phyloP scores from a whole-genome alignment of 345 rosid species.

The Euphorbia tirucalli region DNA sequence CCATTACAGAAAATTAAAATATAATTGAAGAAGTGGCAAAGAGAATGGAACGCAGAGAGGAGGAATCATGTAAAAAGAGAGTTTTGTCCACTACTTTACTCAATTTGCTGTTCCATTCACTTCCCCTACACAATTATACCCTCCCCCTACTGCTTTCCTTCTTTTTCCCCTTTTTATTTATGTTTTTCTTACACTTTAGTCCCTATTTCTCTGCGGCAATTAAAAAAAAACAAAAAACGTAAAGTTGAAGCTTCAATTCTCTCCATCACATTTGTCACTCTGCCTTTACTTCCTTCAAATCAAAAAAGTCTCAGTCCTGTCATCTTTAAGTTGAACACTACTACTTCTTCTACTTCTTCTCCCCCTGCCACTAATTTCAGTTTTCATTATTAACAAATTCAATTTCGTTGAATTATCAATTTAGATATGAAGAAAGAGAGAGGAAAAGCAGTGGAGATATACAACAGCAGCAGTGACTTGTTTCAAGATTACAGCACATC shows the following conservation, averaged over 20 bases:
- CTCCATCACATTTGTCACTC: conserved; percentile 26
- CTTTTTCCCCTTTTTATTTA: conserved; percentile 33
- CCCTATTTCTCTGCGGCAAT: neutral
- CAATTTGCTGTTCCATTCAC: conserved; percentile 35
- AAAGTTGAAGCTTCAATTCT: conserved; percentile 70
- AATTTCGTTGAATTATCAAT: too few species aligned
- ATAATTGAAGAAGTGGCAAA: neutral
- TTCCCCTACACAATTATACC: conserved; percentile 45
- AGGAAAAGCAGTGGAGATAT: conserved; percentile 71
- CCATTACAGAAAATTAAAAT: neutral
- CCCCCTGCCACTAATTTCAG: neutral
- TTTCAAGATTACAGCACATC: conserved; percentile 36
- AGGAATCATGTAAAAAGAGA: neutral
- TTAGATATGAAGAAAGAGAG: conserved; percentile 60
- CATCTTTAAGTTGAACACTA: conserved; percentile 17
- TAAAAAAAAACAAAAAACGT: conserved; percentile 41
- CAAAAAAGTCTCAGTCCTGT: conserved; percentile 7
- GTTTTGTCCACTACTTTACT: conserved; percentile 27
- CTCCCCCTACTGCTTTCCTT: conserved; percentile 33
- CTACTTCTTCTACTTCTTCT: neutral
- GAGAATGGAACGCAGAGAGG: neutral
- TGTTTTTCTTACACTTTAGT: neutral
- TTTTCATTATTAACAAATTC: neutral
- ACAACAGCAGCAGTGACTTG: conserved; percentile 29
- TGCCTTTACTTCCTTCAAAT: conserved; percentile 28